Conservation (phyloP, 768 basidiomycete species). For the Nidula microcarpa region DNA sequence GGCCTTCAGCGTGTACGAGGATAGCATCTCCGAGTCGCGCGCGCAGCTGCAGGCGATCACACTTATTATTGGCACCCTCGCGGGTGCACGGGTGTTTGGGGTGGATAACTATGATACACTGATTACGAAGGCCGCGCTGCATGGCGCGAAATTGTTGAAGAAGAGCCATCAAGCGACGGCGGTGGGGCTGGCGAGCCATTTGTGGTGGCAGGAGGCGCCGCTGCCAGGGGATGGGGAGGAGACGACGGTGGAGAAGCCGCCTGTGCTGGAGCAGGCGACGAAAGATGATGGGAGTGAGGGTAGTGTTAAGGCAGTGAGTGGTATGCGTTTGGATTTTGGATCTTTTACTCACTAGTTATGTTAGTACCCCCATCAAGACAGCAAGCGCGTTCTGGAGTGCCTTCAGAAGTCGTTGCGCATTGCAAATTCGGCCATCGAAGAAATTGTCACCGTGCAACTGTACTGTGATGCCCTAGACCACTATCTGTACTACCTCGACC, state of each 20-base stretch:
- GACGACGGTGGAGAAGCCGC: constrained; percentile 23
- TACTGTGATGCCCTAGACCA: constrained; percentile 96
- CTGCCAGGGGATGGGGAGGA: constrained; percentile 35
- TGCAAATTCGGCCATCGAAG: constrained; percentile 94
- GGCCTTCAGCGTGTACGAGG: constrained; percentile 97
- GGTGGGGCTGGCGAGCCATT: constrained; percentile 90
- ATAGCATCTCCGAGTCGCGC: constrained; percentile 92
- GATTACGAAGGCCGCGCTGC: constrained; percentile 97
- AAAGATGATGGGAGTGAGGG: constrained; percentile 41
- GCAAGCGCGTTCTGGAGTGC: constrained; percentile 96
- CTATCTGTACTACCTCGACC: constrained; percentile 95
- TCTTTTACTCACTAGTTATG: not conserved
- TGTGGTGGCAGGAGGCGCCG: constrained; percentile 93
- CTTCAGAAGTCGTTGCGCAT: constrained; percentile 95
- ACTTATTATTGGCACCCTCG: constrained; percentile 87
- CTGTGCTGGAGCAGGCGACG: constrained; percentile 29
- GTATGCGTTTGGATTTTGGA: not conserved
- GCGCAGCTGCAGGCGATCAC: constrained; percentile 98
- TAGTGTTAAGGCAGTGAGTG: constrained; percentile 52
- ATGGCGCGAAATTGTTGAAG: constrained; percentile 94
- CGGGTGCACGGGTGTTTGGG: constrained; percentile 87
- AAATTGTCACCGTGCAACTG: constrained; percentile 93
- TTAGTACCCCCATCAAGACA: constrained; percentile 87
- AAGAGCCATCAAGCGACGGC: constrained; percentile 98
- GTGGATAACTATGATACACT: constrained; percentile 96